These are phyloP conservation scores for Diplodia corticola DNA, from an alignment of 2,329 filamentous ascomycete genomes.

Conservation along the genomic window DNA sequence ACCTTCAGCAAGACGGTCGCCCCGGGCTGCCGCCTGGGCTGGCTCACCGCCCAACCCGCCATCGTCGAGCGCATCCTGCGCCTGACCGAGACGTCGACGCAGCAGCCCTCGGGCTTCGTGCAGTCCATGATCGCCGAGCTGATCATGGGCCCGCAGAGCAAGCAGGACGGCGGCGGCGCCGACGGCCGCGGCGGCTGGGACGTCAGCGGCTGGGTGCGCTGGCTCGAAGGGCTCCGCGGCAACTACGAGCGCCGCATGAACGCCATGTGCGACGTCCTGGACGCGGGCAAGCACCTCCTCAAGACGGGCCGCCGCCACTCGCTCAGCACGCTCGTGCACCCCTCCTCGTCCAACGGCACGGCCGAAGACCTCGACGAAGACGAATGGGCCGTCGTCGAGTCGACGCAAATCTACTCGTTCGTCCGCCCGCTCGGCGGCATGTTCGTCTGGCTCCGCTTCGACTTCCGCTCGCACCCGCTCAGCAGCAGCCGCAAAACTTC, in stretches of 20 bases:
- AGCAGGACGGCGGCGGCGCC: constrained; percentile 51
- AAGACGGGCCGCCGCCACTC: constrained; percentile 57
- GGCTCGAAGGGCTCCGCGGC: constrained; percentile 81
- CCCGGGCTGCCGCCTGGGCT: constrained; percentile 85
- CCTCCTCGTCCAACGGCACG: constrained; percentile 31
- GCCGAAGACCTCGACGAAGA: constrained; percentile 34
- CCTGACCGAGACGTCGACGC: constrained; percentile 75
- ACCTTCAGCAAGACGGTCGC: constrained; percentile 94
- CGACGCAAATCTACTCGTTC: constrained; percentile 73
- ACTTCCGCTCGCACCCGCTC: constrained; percentile 73
- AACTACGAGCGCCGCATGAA: constrained; percentile 85
- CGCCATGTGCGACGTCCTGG: constrained; percentile 72
- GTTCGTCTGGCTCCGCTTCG: constrained; percentile 82
- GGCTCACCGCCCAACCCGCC: constrained; percentile 81
- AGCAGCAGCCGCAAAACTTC: no score
- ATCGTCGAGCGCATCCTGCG: constrained; percentile 72
- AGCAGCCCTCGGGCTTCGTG: constrained; percentile 86
- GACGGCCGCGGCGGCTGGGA: constrained; percentile 67
- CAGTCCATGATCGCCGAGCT: constrained; percentile 79
- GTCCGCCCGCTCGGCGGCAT: constrained; percentile 82
- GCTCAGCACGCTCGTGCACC: constrained; percentile 24
- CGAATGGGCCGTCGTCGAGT: constrained; percentile 75
- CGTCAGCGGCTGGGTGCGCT: constrained; percentile 83
- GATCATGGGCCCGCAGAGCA: constrained; percentile 68
- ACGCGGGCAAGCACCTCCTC: constrained; percentile 65